Base-by-base conservation (phyloP, 73 alveolate genomes). In the Uronychia setigera region DNA sequence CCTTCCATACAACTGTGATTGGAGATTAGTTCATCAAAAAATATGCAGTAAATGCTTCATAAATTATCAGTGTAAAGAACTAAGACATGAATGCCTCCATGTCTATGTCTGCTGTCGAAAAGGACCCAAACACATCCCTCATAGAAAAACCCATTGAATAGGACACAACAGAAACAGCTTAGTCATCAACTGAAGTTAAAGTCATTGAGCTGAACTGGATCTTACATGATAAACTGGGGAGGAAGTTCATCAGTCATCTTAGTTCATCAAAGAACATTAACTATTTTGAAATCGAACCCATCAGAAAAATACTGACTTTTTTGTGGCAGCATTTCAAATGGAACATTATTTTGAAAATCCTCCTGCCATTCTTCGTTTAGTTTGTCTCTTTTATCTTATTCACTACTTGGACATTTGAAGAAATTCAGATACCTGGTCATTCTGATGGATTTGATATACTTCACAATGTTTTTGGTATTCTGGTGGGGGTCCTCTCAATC, bases 191-290 rank as follows among this genome's bases (percentile, higher is more conserved):
- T 11, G 81, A 76, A 5, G 30, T 80, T 13, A 25, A 75, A 35
- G 91, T 84, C 27, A n/a, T 88, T 31, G 78, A 88, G 78, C 78
- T 88, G 14, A 58, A 77, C 28, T 88, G 94, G 94, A 82, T 88
- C 30, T 81, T 88, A 31, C 82, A 88, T 32, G 29, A 80, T 26
- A 29, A 57, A 29, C 86, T 57, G 31, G 94, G 94, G n/a, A 25
- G 14, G 59, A 46, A 57, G 30, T 82, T 60, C 33, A 31, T 88
- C 14, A 27, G 35, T 1, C 58, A 67, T 11, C 1, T 88, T 0
- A 46, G 86, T 31, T 59, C 67, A 27, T 76, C 59, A 57, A 28
- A 88, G 30, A 76, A 75, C 58, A 14, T 77, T 1, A 35, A 77
- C 29, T 35, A 78, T 29, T 88, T 82, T 33, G 82, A 31, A 28